These are phyloP conservation scores for Taxillus chinensis DNA, from an alignment of 164 flowering plant species.

Conservation along the genomic window DNA sequence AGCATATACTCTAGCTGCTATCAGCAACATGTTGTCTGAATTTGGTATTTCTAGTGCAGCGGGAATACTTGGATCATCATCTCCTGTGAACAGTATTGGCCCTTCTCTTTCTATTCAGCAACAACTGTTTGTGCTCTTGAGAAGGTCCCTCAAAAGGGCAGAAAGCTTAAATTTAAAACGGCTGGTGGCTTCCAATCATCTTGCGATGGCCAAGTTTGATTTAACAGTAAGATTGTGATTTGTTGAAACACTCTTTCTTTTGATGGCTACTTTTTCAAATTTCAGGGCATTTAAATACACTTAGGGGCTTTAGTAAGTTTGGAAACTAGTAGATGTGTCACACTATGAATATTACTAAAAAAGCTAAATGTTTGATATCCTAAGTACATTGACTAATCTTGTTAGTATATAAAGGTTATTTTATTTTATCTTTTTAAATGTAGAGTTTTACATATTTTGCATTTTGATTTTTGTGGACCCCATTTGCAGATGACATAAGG, in stretches of 20 bases:
- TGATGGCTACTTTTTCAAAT: no score
- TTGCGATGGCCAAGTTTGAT: conserved; percentile 82
- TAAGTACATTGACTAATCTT: no score
- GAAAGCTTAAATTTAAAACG: conserved; percentile 70
- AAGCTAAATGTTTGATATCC: no score
- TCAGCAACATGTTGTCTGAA: conserved; percentile 78
- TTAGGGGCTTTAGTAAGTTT: no score
- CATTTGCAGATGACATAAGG: no score
- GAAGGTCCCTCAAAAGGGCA: conserved; percentile 73
- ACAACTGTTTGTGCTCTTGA: conserved; percentile 67
- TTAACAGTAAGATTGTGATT: conserved; percentile 34
- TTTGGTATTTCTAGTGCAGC: conserved; percentile 51
- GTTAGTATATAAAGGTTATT: no score
- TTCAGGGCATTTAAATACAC: no score
- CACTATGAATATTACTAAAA: no score
- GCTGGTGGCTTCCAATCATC: conserved; percentile 78
- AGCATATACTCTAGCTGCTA: conserved; percentile 76
- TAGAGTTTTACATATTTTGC: no score
- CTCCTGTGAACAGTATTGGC: conserved; percentile 43
- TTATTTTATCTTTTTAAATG: no score
- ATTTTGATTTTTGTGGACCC: no score
- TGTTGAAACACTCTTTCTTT: not conserved
- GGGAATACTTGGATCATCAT: conserved; percentile 71
- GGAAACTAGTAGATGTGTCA: no score
- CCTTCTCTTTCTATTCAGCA: conserved; percentile 69